These are phyloP conservation scores for Monascus ruber DNA, from an alignment of 2,329 filamentous ascomycete genomes.

Conservation along the genomic window DNA sequence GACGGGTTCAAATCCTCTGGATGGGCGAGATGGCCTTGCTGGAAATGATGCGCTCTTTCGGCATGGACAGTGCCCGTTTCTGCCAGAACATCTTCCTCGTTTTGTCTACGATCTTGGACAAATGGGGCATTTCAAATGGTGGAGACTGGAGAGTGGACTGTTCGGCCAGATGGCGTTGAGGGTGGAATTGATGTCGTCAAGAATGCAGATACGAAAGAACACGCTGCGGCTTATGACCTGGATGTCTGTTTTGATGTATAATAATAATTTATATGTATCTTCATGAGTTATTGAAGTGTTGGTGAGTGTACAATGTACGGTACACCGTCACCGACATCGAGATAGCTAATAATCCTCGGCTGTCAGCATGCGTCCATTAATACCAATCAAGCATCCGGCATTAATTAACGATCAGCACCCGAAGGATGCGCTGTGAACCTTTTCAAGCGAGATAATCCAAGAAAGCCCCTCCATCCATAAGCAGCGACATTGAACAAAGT, in stretches of 20 bases:
- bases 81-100: not conserved
- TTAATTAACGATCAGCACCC: too few species aligned
- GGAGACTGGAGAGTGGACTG: conserved; percentile 14
- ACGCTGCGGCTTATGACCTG: not conserved
- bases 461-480: too few species aligned
- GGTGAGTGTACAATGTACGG: too few species aligned
- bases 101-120: not conserved
- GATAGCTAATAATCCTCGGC: too few species aligned
- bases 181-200: conserved; percentile 17
- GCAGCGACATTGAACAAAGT: too few species aligned
- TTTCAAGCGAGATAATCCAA: too few species aligned
- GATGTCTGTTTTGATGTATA: not conserved
- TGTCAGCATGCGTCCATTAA: too few species aligned
- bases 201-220: conserved; percentile 11
- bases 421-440: too few species aligned
- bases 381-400: too few species aligned
- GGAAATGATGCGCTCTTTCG: not conserved
- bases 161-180: conserved; percentile 14
- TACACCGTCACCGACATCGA: too few species aligned
- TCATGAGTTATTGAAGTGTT: too few species aligned
- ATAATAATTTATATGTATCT: not conserved
- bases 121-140: conserved; percentile 12
- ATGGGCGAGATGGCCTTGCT: not conserved
- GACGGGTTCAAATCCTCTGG: too few species aligned
- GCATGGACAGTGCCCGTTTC: not conserved